Evolutionary conservation across 169 alveolate species (phyloP), one percentile per base, ranked within the genome.

Genomic region (Plasmodium adleri): DNA sequence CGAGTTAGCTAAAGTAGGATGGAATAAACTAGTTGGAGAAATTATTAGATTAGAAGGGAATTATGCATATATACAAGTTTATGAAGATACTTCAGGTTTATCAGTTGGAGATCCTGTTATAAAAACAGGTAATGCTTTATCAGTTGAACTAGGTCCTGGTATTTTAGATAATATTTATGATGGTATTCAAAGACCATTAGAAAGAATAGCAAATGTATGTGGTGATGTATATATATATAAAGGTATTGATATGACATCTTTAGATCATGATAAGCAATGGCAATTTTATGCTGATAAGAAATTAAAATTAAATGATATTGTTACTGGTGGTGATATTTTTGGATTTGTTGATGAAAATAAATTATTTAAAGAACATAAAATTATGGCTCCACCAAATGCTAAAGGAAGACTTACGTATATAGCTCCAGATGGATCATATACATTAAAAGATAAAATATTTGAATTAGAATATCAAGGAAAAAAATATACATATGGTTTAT

Each of bases 121-220:
- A 88, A 98, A 98, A 92, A 98, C 99, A 15, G 99, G 99, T 5
- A 95, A 94, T 92, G 99, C 99, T 4, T 95, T 99, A 45, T 97
- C 99, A 17, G 99, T 99, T 54, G 98, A 98, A 90, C 95, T 99
- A 28, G 99, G 99, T 8, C 99, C 99, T 13, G 99, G 99, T 68
- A 92, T 98, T 50, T 93, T 99, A 88, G 97, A 96, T 75, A 96
- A 96, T 75, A 98, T 99, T 62, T 99, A 98, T 92, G 99, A 99
- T 92, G 99, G 99, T 68, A 99, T 98, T 71, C 99, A 99, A 95
- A 94, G 99, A 85, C 99, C 99, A 9, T 87, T 99, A 59, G 95
- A 96, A 91, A 93, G 96, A 50, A 98, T 99, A 62, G 98, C 99
- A 39, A 96, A 96, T 52, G 74, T 85, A n/a, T 95, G 98, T 63